A percentile compares a stretch with the other conserved stretches of the same genome.
Conservation (phyloP, 1,284 basidiomycete species). For the Trichosporon faecale region DNA sequence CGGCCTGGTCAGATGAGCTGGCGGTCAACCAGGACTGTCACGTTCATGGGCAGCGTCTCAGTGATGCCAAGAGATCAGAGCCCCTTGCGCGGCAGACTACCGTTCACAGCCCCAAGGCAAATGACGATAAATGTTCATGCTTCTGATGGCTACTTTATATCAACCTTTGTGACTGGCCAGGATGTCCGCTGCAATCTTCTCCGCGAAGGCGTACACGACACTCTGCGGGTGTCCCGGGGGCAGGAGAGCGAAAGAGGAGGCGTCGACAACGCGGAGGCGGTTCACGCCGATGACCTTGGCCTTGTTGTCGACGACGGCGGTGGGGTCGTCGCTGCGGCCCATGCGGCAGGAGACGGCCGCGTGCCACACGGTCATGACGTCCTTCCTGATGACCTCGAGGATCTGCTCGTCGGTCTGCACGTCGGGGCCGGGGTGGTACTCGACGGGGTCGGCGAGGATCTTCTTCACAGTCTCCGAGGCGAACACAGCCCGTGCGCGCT, state of each 20-base stretch:
- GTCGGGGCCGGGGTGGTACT: constrained; percentile 10
- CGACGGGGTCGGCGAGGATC: neutral
- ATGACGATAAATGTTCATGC: too few relatives aligned
- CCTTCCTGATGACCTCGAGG: neutral
- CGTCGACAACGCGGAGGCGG: constrained; percentile 14
- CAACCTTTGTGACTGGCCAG: neutral
- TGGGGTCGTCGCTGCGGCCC: constrained; percentile 13
- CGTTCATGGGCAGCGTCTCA: too few relatives aligned
- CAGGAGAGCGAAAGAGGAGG: constrained; percentile 12
- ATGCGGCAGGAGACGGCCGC: constrained; percentile 12
- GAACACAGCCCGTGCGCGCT: constrained; percentile 7
- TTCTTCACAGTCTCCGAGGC: neutral
- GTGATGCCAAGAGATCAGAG: too few relatives aligned
- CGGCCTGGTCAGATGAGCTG: too few relatives aligned
- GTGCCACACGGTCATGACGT: constrained; percentile 12
- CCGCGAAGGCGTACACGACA: constrained; percentile 5
- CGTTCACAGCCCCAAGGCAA: too few relatives aligned
- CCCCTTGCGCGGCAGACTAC: too few relatives aligned
- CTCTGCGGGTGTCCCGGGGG: constrained; percentile 13
- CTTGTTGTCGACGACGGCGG: constrained; percentile 13
- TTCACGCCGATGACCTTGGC: constrained; percentile 11
- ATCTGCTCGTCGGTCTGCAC: constrained; percentile 12
- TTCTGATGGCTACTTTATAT: neutral
- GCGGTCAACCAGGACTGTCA: too few relatives aligned
- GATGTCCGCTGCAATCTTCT: constrained; percentile 16